Base-by-base conservation (phyloP, 257 asterid genomes). In the Cinchona pubescens region DNA sequence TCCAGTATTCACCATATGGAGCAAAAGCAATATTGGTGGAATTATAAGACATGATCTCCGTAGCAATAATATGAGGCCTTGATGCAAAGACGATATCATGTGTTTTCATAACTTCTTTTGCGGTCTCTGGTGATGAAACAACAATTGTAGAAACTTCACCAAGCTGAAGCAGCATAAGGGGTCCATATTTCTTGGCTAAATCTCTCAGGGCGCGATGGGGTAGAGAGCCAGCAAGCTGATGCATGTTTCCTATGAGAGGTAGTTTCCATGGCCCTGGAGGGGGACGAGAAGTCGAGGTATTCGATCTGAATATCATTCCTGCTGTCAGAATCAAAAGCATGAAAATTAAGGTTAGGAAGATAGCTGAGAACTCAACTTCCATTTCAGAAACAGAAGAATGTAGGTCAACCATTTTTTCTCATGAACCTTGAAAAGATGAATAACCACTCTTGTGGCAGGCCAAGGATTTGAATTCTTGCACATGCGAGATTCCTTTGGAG, bases 1-100 rank as follows among this genome's bases (percentile, higher is more conserved):
- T 75, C 89, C 89, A 85, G 72, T 83, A 87, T 1, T 71, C 83
- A 2, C 87, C 85, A 30, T 75, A 80, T 0, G 84, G 83, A 1
- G 58, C 40, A 40, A 83, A 87, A 1, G 62, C 27, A 30, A 87
- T 77, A 46, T 63, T 38, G 8, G 70, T 79, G 69, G 65, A 56
- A 29, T 61, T 56, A 37, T 85, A 79, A 9, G 84, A 11, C 4
- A 75, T 19, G 32, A 77, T 76, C 75, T 79, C n/a, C n/a, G n/a
- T n/a, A n/a, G n/a, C n/a, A n/a, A n/a, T 66, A 25, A 80, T 74
- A 0, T 78, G 37, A 7, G 89, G 88, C 80, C 88, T 75, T 0
- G 83, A 74, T 12, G 85, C 85, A 49, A 81, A 85, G 43, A 71
- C 70, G 3, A 73, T 5, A 15, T 87, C 87, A 30, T 83, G 85